Conservation (phyloP, 169 alveolate species). For the Cryptosporidium canis region DNA sequence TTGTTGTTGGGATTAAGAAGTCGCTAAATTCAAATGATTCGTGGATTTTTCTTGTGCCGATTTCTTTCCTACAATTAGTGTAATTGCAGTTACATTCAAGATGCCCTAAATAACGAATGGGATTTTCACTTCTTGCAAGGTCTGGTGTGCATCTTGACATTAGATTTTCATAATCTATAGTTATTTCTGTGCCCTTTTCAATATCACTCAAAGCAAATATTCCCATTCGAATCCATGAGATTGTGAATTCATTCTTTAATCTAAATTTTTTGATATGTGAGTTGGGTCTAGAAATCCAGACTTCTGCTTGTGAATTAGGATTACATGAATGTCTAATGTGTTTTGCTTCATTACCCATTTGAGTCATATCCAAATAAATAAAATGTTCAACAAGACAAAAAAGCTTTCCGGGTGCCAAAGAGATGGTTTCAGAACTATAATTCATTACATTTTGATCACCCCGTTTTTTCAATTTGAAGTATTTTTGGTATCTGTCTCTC, state of each 20-base stretch:
- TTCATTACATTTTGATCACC: constrained; percentile 15
- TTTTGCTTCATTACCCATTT: constrained; percentile 60
- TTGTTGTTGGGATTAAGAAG: constrained; percentile 24
- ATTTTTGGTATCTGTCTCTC: constrained; percentile 42
- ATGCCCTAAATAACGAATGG: neutral
- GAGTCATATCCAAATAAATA: constrained; percentile 62
- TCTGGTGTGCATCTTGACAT: constrained; percentile 15
- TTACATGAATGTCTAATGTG: constrained; percentile 65
- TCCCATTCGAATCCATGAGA: constrained; percentile 56
- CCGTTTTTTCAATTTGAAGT: constrained; percentile 2
- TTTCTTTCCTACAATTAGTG: constrained; percentile 14
- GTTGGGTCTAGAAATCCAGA: constrained; percentile 56
- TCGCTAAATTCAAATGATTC: constrained; percentile 6
- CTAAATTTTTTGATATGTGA: neutral
- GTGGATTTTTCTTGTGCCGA: constrained; percentile 23
- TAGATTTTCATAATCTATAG: constrained; percentile 67
- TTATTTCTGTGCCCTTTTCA: constrained; percentile 52
- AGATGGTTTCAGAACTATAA: neutral
- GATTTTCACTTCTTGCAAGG: neutral
- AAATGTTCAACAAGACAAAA: constrained; percentile 53
- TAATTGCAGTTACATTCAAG: constrained; percentile 35
- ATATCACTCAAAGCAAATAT: constrained; percentile 47
- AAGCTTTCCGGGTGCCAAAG: constrained; percentile 3
- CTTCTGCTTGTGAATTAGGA: constrained; percentile 64
- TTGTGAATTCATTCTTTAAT: neutral